Base-by-base conservation (phyloP, 2,329 filamentous ascomycete species). In the Aaosphaeria arxii region DNA sequence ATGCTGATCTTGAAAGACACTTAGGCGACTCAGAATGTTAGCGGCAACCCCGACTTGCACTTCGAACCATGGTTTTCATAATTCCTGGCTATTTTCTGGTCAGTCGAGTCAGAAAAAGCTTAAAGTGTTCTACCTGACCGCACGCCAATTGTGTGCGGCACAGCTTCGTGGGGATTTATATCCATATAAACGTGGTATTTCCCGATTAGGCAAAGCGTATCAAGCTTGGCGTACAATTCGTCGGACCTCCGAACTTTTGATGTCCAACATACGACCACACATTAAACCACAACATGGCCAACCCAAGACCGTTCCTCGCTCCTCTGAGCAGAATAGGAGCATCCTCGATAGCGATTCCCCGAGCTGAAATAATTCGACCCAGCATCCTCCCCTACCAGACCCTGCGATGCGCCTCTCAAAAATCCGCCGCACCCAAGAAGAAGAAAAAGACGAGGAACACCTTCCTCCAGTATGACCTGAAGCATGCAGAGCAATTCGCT, bases 401-500 rank as follows among this genome's bases (percentile, higher is more conserved):
- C 47, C 55, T 71, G 52, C 72, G 73, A 62, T 66, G 61, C 56
- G 71, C 71, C 46, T 56, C 64, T 9, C 67, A 67, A 45, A 73
- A 73, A 54, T 65, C 69, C 24, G 58, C 63, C 40, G 68, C 67
- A 49, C 62, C 11, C 17, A 43, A 39, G 24, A 46, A 35, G 35
- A 75, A 73, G 64, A 75, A 76, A 53, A 63, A 62, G 49, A 80
- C 83, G 64, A 89, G 89, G 72, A 77, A 81, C 7, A 80, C 83
- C 31, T 91, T 84, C 67, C 80, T 84, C 55, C 77, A 79, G 49
- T 78, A 79, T 53, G 77, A 84, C 53, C 70, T 92, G 54, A 81
- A 81, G 53, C 76, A 83, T 55, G 81, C 84, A 40, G 78, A 89
- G 33, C 86, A 88, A 63, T 96, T 87, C 64, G 83, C 90, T 1